Conservation (phyloP, 345 rosid species). For the Bretschneidera sinensis region DNA sequence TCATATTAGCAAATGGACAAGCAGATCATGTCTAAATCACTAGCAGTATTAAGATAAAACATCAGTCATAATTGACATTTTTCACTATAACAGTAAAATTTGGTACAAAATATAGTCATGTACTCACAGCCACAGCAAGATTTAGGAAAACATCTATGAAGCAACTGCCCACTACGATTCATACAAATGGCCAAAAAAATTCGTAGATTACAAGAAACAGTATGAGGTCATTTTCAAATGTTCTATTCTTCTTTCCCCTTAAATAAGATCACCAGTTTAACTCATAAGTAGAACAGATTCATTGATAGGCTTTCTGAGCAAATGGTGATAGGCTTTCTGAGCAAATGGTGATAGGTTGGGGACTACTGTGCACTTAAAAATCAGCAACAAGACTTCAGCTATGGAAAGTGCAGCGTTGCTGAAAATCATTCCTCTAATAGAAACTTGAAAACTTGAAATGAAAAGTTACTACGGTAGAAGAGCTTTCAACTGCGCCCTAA, state of each 20-base stretch:
- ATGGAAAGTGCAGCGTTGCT: constrained; percentile 14
- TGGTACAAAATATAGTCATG: background rate
- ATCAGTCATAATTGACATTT: background rate
- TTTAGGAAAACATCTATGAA: background rate
- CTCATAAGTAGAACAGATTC: too few species aligned
- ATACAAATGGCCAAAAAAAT: too few species aligned
- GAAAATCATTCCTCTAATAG: constrained; percentile 20
- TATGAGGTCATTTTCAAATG: background rate
- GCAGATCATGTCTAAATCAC: too few species aligned
- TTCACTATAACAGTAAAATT: background rate
- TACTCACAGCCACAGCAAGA: background rate
- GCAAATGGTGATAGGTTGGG: background rate
- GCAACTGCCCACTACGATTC: constrained; percentile 4
- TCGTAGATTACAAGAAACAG: constrained; percentile 6
- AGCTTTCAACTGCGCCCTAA: constrained; percentile 75
- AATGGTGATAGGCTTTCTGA: too few species aligned
- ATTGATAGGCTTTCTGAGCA: too few species aligned
- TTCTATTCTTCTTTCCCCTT: background rate
- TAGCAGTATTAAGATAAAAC: too few species aligned
- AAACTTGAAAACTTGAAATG: background rate
- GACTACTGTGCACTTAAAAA: too few species aligned
- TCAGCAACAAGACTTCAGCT: background rate
- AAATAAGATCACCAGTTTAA: too few species aligned
- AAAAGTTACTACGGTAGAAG: constrained; percentile 54
- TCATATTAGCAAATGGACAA: too few species aligned